Conservation (phyloP, 805 yeast genomes). For the Lipomyces chichibuensis region DNA sequence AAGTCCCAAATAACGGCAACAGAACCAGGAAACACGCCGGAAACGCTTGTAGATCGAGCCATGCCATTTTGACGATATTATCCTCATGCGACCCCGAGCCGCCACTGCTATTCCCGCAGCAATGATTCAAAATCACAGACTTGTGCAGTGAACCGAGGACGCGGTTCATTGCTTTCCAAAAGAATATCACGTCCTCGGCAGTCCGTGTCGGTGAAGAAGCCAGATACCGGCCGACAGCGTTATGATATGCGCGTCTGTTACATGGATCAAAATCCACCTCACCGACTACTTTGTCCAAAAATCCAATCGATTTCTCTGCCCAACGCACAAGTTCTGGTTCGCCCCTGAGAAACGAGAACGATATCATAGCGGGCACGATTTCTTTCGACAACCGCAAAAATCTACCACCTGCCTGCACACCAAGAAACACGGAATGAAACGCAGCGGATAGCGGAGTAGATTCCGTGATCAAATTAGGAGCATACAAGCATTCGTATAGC, state of each 20-base stretch:
- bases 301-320: slow-evolving; percentile 35
- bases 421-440: slow-evolving; percentile 32
- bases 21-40: slow-evolving; percentile 55
- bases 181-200: slow-evolving; percentile 8
- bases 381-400: slow-evolving; percentile 36
- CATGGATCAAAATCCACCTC: slow-evolving; percentile 30
- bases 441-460: slow-evolving; percentile 17
- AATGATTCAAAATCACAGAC: slow-evolving; percentile 20
- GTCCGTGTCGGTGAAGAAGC: background rate
- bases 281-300: slow-evolving; percentile 13
- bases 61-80: slow-evolving; percentile 40
- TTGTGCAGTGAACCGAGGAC: slow-evolving; percentile 16
- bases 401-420: slow-evolving; percentile 37
- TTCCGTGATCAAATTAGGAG: slow-evolving; percentile 28
- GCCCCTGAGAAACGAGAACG: slow-evolving; percentile 29
- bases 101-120: slow-evolving; percentile 17
- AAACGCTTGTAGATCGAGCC: slow-evolving; percentile 43
- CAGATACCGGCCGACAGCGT: slow-evolving; percentile 15
- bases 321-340: slow-evolving; percentile 30
- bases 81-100: slow-evolving; percentile 16
- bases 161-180: slow-evolving; percentile 29
- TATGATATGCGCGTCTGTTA: slow-evolving; percentile 19
- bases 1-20: slow-evolving; percentile 54
- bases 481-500: slow-evolving; percentile 36
- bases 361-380: slow-evolving; percentile 38